Percentiles rank a stretch among this genome's conserved stretches.
phyloP scores from a whole-genome alignment of 2,329 filamentous ascomycete genomes.

The Penicillium fuscoglaucum region DNA sequence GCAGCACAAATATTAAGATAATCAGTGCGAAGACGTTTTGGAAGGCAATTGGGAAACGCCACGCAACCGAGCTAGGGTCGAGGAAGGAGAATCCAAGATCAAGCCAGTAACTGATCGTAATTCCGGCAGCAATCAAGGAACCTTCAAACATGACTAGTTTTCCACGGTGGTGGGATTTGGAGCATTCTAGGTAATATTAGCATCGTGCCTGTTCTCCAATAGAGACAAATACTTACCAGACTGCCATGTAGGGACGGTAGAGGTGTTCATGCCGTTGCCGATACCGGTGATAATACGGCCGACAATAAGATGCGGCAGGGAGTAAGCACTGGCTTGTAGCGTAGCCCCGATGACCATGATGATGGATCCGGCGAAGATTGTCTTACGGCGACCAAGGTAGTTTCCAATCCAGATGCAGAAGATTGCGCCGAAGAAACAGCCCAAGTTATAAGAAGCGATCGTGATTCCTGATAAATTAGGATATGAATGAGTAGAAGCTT shows the following conservation, averaged over 20 bases:
- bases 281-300: conserved; percentile 54
- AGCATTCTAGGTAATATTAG: conserved; percentile 39
- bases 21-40: conserved; percentile 56
- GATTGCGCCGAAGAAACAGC: conserved; percentile 53
- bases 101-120: conserved; percentile 51
- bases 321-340: conserved; percentile 51
- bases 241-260: conserved; percentile 55
- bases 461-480: conserved; percentile 37
- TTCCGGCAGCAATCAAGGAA: conserved; percentile 49
- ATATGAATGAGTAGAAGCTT: not conserved
- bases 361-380: conserved; percentile 51
- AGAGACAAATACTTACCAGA: conserved; percentile 19
- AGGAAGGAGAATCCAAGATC: conserved; percentile 55
- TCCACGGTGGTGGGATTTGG: conserved; percentile 50
- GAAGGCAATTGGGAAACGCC: conserved; percentile 57
- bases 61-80: conserved; percentile 46
- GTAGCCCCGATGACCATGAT: conserved; percentile 54
- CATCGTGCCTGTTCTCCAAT: fast-evolving
- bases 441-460: conserved; percentile 49
- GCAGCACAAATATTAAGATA: conserved; percentile 48
- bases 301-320: conserved; percentile 52
- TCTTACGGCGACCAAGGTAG: conserved; percentile 51
- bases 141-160: conserved; percentile 54
- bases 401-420: conserved; percentile 55
- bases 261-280: conserved; percentile 55